Evolutionary conservation across 345 rosid genomes (phyloP).

Genomic region (Salix brachista): DNA sequence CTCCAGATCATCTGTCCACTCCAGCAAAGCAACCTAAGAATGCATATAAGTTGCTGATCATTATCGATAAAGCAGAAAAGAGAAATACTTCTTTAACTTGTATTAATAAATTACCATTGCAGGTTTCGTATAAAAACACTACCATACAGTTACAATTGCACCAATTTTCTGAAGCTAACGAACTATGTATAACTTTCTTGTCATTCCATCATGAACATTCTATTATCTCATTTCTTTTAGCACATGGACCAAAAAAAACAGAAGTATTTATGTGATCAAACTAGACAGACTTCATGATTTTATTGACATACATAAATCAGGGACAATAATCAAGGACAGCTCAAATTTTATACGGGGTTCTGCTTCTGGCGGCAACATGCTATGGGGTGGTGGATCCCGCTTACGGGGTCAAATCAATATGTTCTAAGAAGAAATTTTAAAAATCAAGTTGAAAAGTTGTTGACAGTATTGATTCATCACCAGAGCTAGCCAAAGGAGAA

Average conservation of each 20-base stretch:
- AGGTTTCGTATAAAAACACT: neutral
- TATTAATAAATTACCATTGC: neutral
- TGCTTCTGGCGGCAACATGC: too few species aligned
- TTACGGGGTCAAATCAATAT: too few species aligned
- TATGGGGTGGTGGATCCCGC: too few species aligned
- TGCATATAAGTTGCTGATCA: conserved; percentile 14
- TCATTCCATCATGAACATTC: neutral
- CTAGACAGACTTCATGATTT: neutral
- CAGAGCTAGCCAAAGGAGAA: neutral
- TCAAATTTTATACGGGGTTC: neutral
- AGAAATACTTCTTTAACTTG: neutral
- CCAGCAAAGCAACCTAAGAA: conserved; percentile 77
- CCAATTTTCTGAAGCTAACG: neutral
- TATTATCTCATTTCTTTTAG: neutral
- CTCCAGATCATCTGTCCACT: conserved; percentile 94
- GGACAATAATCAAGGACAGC: neutral
- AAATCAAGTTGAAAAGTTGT: neutral
- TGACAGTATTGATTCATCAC: neutral
- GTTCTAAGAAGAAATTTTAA: neutral
- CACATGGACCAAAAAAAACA: neutral
- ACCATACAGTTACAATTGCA: neutral
- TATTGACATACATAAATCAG: neutral
- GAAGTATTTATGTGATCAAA: neutral
- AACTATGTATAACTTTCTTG: neutral
- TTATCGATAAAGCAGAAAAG: conserved; percentile 4